Evolutionary conservation across 1,284 basidiomycete genomes (phyloP), one percentile per base, ranked within the genome.

Genomic region (Veloboletus limbatus): DNA sequence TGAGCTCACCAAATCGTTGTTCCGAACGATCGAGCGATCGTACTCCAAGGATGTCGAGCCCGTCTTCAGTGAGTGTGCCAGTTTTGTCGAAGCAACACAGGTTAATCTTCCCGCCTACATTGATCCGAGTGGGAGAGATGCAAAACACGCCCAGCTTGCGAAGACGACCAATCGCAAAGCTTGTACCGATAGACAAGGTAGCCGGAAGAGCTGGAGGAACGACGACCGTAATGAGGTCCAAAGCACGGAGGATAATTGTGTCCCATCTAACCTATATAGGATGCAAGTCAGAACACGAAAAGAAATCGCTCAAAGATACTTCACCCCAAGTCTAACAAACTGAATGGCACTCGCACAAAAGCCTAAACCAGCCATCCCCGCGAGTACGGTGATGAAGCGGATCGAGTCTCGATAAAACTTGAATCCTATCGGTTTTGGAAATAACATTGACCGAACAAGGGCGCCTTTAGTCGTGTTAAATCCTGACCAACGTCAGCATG

Each of bases 11-110:
- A 68, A 99, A 99, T 35, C 85, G 79, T 40, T 84, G 78, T 8
- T 68, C 76, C 45, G 73, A 78, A 39, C 88, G 82, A 54, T 95
- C 92, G 34, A 92, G 77, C 2, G 82, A 82, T 32, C 94, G 84
- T 10, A 95, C 87, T 21, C 94, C 94, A 36, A 99, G 85, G 36
- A 99, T 94, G 62, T 99, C 97, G 33, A 99, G 77, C 1, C 97
- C 97, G 56, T 99, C 97, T 67, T 98, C 97, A 0, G 97, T 99
- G 14, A 99, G 77, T 1, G 97, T 99, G 2, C 97, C 97, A 1
- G 97, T 99, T 73, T 99, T 99, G 76, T 99, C 97, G 62, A 99
- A 99, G 68, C 95, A 98, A 59, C 95, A 96, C 8, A 99, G 89
- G 55, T 99, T 98, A 71, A 99, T 78, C 70, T 97, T 97, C 25